These are phyloP conservation scores for Tylopilus balloui DNA, from an alignment of 768 basidiomycete species.

Conservation along the genomic window DNA sequence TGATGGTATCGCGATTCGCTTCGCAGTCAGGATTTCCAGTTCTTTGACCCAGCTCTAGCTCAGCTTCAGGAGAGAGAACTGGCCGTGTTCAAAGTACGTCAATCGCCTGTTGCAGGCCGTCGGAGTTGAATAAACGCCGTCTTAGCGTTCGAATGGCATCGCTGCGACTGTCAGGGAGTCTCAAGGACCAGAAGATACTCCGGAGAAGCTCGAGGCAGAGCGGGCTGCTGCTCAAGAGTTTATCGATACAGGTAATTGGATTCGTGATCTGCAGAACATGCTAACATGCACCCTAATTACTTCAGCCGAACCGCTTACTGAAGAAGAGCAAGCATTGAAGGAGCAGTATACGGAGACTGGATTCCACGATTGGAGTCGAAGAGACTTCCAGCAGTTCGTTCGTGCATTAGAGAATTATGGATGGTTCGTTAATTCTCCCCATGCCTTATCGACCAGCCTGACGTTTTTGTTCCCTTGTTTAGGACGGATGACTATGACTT, in stretches of 20 bases:
- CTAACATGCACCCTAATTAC: neutral
- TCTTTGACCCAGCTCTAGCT: slow-evolving; percentile 79
- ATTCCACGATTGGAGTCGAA: slow-evolving; percentile 87
- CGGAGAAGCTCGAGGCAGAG: slow-evolving; percentile 83
- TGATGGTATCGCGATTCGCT: neutral
- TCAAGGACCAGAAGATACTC: slow-evolving; percentile 66
- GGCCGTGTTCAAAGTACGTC: slow-evolving; percentile 65
- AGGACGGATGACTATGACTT: slow-evolving; percentile 64
- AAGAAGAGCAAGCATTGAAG: slow-evolving; percentile 80
- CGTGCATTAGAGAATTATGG: slow-evolving; percentile 76
- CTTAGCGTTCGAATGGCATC: slow-evolving; percentile 63
- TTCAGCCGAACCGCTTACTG: slow-evolving; percentile 85
- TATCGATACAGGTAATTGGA: slow-evolving; percentile 72
- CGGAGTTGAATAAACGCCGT: neutral
- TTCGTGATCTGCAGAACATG: neutral
- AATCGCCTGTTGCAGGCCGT: neutral
- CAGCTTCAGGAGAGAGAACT: slow-evolving; percentile 85
- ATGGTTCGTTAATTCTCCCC: slow-evolving; percentile 46
- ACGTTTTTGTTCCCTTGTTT: neutral
- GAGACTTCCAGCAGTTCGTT: slow-evolving; percentile 91
- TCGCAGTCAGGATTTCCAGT: slow-evolving; percentile 89
- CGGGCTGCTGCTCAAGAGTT: slow-evolving; percentile 73
- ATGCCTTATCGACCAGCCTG: neutral
- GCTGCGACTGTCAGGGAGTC: slow-evolving; percentile 60
- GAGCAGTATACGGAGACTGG: slow-evolving; percentile 72